A percentile compares a stretch with the other conserved stretches of the same genome.
phyloP scores from a whole-genome alignment of 768 basidiomycete species.

The Calocybe gangraenosa region DNA sequence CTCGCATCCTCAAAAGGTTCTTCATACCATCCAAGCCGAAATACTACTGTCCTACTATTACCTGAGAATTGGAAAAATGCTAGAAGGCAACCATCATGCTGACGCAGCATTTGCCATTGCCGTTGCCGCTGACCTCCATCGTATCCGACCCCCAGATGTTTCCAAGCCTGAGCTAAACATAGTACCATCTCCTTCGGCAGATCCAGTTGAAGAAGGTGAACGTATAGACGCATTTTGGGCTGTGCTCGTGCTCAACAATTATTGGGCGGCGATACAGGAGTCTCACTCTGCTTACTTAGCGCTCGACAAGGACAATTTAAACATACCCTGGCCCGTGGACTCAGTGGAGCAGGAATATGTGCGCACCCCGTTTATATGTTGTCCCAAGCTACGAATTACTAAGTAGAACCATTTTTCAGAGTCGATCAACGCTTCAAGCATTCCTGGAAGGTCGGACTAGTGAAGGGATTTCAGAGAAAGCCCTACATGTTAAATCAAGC shows the following conservation, averaged over 20 bases:
- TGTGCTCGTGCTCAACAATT: conserved; percentile 14
- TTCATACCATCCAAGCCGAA: conserved; percentile 34
- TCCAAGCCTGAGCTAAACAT: background rate
- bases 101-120: conserved; percentile 13
- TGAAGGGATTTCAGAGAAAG: conserved; percentile 7
- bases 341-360: conserved; percentile 6
- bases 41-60: conserved; percentile 40
- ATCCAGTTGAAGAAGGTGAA: conserved; percentile 15
- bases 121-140: conserved; percentile 15
- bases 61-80: conserved; percentile 14
- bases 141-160: conserved; percentile 3
- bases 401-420: background rate
- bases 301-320: conserved; percentile 1
- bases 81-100: conserved; percentile 16
- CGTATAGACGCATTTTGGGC: conserved; percentile 19
- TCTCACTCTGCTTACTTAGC: conserved; percentile 3
- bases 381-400: background rate
- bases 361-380: background rate
- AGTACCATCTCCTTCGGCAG: conserved; percentile 7
- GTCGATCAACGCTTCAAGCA: background rate
- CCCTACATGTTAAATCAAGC: conserved; percentile 5
- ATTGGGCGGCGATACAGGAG: conserved; percentile 14
- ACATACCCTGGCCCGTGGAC: conserved; percentile 13
- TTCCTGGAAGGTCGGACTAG: conserved; percentile 4
- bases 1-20: background rate